Evolutionary conservation across 176 grass and related monocot species (phyloP), one percentile per base, ranked within the genome.

Genomic region (Aegilops tauschii): DNA sequence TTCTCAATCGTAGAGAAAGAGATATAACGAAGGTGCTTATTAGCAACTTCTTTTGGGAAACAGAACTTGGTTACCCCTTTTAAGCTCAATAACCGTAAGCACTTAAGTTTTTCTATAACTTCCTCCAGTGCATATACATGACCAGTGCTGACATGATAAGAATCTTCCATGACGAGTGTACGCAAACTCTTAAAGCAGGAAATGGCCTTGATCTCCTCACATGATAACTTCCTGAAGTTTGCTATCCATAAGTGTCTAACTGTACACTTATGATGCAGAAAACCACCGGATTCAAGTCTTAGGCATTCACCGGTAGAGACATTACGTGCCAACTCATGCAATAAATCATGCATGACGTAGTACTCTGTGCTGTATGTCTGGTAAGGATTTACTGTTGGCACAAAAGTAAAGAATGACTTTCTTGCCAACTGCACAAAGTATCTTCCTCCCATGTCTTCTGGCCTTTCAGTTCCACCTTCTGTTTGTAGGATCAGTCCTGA

Each of bases 271-370:
- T 31, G 6, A 17, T 49, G 20, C 14, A 8, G 17, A 65, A 64
- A 36, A 7, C 3, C 56, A 87, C 44, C 16, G 10, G 21, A 4
- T 12, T 76, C 49, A 79, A 83, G 20, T 80, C 89, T 84, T 36
- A 87, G 42, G 61, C 89, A 91, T 58, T 91, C 89, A 28, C 75
- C 89, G 8, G 21, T 5, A 9, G 89, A 91, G 69, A 91, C 85
- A 74, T 14, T 70, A 12, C 45, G 14, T 31, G 81, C 75, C 8
- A 91, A 83, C 7, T 84, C 85, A 69, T 88, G 89, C 71, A 91
- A 20, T 3, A 91, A 85, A 39, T 88, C 85, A 68, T 91, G 89
- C 40, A 91, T 81, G 20, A 50, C 14, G 68, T 88, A 88, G 7
- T 73, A 35, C 23, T 66, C 73, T 7, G 32, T 44, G 3, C 1